Base-by-base conservation (phyloP, 495 filamentous ascomycete genomes). In the Alectoria sarmentosa region DNA sequence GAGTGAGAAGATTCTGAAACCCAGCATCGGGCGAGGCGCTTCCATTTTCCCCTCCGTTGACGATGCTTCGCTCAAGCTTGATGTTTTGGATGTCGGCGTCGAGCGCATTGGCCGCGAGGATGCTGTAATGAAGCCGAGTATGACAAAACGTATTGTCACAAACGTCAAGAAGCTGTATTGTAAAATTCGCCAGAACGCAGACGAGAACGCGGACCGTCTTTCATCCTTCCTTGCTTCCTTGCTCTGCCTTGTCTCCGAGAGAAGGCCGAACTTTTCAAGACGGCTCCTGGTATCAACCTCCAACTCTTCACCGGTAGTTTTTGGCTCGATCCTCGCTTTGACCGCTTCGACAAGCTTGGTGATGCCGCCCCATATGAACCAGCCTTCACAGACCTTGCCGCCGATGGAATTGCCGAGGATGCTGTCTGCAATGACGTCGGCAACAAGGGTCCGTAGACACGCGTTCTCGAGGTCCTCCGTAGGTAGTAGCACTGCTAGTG, bases 391-490 rank as follows among this genome's bases (percentile, higher is more conserved):
- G 65, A 87, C 78, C 71, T 83, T 91, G 65, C 86, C 89, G 62
- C 86, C 85, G 61, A 98, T 76, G 60, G 84, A 79, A 61, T 89
- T 90, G 26, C 89, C 89, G 48, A 98, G 76, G 26, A 97, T 88
- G 73, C 92, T 84, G 68, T 95, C 89, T 10, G 90, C 89, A 56
- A 98, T 77, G 34, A 97, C 84, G 73, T 97, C 92, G 48, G 85
- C 83, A 62, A 97, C 86, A 57, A 98, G 79, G 11, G 88, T 80
- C 23, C 89, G 85, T 69, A 97, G 77, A 72, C 90, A 96, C 57
- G 79, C 83, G 74, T 95, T 97, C 70, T 92, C 86, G 14, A 98
- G 81, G 69, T 98, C 92, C 72, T 97, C 92, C 23, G 90, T 94
- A 8, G 94, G 94, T 39, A 98, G 80, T 32, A 98, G 79, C 52